Evolutionary conservation across 1,284 basidiomycete species (phyloP).

Genomic region (Jaminaea rosea): DNA sequence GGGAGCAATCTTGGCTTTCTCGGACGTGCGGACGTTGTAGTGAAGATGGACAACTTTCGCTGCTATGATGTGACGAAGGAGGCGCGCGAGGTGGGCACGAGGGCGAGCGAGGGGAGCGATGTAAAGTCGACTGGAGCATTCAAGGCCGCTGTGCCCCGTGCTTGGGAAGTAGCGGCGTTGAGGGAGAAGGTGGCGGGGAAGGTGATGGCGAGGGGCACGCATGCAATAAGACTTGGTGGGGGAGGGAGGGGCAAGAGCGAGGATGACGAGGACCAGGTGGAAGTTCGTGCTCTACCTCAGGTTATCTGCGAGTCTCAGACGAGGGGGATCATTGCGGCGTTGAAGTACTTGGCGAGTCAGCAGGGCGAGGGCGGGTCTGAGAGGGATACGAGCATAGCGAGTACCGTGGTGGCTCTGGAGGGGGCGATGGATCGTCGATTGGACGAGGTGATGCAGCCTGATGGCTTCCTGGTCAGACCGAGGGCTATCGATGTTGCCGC

Average conservation of each 20-base stretch:
- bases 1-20: constrained; percentile 12
- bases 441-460: neutral
- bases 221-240: neutral
- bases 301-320: neutral
- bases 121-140: neutral
- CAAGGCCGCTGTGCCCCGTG: neutral
- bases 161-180: neutral
- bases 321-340: neutral
- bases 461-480: neutral
- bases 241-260: too few relatives aligned
- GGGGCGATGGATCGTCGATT: neutral
- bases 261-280: neutral
- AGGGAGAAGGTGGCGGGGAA: neutral
- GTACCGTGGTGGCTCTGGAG: neutral
- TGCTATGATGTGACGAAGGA: neutral
- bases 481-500: neutral
- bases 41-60: constrained; percentile 10
- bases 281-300: neutral
- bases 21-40: constrained; percentile 8
- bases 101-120: neutral
- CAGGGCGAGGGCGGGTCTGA: neutral
- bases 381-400: neutral
- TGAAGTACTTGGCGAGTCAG: neutral
- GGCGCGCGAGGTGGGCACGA: neutral
- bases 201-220: neutral